phyloP scores from a whole-genome alignment of 2,329 filamentous ascomycete genomes.

The Myriosclerotinia curreyana region DNA sequence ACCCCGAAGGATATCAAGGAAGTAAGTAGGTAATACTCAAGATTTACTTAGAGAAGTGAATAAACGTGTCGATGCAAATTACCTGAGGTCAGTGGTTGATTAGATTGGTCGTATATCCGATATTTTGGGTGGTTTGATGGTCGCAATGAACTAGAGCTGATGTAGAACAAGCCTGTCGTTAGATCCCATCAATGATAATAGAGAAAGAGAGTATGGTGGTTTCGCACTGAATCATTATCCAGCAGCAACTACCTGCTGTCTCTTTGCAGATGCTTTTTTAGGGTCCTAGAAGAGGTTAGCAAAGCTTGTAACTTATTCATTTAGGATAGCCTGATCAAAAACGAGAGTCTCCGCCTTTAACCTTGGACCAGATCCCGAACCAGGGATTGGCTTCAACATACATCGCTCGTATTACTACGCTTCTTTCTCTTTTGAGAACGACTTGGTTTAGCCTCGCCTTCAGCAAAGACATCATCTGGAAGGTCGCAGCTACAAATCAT shows the following conservation, averaged over 20 bases:
- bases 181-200: constrained; percentile 36
- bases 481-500: constrained; percentile 66
- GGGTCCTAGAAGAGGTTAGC: constrained; percentile 36
- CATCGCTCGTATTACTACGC: constrained; percentile 35
- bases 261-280: constrained; percentile 34
- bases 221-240: constrained; percentile 37
- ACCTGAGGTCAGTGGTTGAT: constrained; percentile 11
- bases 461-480: constrained; percentile 83
- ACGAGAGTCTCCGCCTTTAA: constrained; percentile 21
- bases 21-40: constrained; percentile 26
- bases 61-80: constrained; percentile 11
- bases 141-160: constrained; percentile 11
- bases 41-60: constrained; percentile 26
- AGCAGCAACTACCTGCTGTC: constrained; percentile 38
- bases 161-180: constrained; percentile 32
- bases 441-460: constrained; percentile 68
- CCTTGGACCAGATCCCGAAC: constrained; percentile 20
- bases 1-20: constrained; percentile 21
- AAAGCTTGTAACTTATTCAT: constrained; percentile 7
- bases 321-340: constrained; percentile 16
- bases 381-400: constrained; percentile 29
- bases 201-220: constrained; percentile 25
- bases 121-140: neutral
- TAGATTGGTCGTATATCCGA: constrained; percentile 9
- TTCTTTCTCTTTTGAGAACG: constrained; percentile 39